These are phyloP conservation scores for Monosporozyma aerobia DNA, from an alignment of 805 yeast genomes.

Conservation along the genomic window DNA sequence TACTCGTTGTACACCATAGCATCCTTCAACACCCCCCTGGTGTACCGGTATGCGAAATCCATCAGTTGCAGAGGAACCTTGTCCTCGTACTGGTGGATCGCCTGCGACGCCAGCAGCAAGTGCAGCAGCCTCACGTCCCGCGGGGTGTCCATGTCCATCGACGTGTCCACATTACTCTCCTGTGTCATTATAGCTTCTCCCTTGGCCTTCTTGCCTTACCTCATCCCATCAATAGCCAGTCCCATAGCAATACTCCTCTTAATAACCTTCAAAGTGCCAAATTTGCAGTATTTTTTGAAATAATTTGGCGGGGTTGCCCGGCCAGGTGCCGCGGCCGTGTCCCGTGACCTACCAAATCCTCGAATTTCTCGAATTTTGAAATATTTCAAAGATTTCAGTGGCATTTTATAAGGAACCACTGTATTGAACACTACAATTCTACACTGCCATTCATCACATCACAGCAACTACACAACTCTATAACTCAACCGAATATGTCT, in stretches of 20 bases:
- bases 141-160: conserved; percentile 40
- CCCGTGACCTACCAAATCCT: too few species aligned
- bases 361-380: neutral
- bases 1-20: conserved; percentile 87
- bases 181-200: neutral
- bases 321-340: too few species aligned
- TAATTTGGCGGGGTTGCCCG: too few species aligned
- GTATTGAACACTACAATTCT: neutral
- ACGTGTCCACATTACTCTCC: neutral
- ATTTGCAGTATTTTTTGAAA: too few species aligned
- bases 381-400: too few species aligned
- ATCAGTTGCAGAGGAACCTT: conserved; percentile 91
- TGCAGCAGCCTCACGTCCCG: conserved; percentile 88
- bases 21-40: conserved; percentile 78
- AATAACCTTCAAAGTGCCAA: too few species aligned
- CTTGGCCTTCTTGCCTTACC: too few species aligned
- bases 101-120: conserved; percentile 85
- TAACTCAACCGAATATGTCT: conserved; percentile 29
- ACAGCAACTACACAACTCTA: neutral
- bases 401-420: too few species aligned
- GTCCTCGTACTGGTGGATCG: conserved; percentile 85
- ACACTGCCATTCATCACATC: neutral
- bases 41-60: conserved; percentile 93
- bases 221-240: too few species aligned
- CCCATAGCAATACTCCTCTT: too few species aligned